Evolutionary conservation across 208 protist species (phyloP), one percentile per base, ranked within the genome.

Genomic region (Trypanosoma conorhini): DNA sequence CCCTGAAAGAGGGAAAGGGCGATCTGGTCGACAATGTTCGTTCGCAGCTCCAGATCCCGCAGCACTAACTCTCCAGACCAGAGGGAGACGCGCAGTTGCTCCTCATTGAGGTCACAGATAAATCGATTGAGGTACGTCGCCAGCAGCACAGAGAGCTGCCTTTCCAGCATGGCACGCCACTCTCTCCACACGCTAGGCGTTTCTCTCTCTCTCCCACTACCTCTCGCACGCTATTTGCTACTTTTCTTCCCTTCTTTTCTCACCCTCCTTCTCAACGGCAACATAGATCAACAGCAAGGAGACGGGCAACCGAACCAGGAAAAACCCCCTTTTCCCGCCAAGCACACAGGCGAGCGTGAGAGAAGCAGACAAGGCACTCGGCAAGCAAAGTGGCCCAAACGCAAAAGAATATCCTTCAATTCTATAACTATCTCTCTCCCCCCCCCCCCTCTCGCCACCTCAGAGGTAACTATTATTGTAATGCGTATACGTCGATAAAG

Each of bases 41-140:
- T 66, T 24, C 80, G 85, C 13, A 96, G 83, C 22, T 88, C 68
- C 12, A 96, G 68, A 59, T 96, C 79, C 4, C 77, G 80, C 13
- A 96, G 75, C 2, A 87, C 80, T 3, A 96, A 50, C 31, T 93
- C 78, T 30, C 91, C 91, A 0, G 83, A 91, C 88, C 91, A 96
- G 28, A 96, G 67, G 0, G 91, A 96, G 12, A 94, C 52, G 40
- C 81, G 79, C 19, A 96, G 76, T 57, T 93, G 84, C 46, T 87
- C 85, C 26, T 88, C 86, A 70, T 87, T 93, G 0, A 91, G 70
- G 44, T 93, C 79, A 24, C 83, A 67, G 35, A 96, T 86, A 62
- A 94, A 96, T 38, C 80, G 67, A 35, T 82, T 82, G 9, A 96
- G 79, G 46, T 91, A 72, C 13, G 61, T 68, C 24, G 85, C 91